Evolutionary conservation across 805 yeast genomes (phyloP).

Genomic region (Starmerella floris): DNA sequence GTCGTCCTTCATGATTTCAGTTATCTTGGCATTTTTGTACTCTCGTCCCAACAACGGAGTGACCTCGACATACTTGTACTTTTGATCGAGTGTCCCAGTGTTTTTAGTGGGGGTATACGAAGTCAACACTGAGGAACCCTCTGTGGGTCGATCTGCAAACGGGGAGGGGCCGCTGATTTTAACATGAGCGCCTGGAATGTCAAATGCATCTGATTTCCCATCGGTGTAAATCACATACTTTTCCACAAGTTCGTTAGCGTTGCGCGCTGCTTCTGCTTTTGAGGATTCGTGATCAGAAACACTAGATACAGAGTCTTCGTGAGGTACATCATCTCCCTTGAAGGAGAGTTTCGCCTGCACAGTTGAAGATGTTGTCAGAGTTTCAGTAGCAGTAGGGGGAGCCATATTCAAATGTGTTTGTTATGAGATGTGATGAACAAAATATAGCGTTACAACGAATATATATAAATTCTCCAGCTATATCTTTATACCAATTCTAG

Average conservation of each 20-base stretch:
- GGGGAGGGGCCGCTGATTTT: slow-evolving; percentile 22
- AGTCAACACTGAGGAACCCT: slow-evolving; percentile 19
- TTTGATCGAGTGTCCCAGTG: slow-evolving; percentile 22
- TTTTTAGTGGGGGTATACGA: slow-evolving; percentile 16
- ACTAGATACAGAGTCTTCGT: background rate
- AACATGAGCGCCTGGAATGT: slow-evolving; percentile 12
- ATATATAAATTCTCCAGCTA: background rate
- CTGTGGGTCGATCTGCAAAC: slow-evolving; percentile 18
- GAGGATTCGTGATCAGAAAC: background rate
- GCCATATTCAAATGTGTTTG: no score
- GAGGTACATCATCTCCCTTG: background rate
- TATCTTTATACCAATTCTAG: background rate
- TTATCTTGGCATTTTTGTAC: slow-evolving; percentile 22
- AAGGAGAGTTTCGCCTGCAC: background rate
- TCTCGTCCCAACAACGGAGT: slow-evolving; percentile 28
- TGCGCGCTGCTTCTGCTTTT: slow-evolving; percentile 4
- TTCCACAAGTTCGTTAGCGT: slow-evolving; percentile 6
- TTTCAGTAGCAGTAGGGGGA: slow-evolving; percentile 14
- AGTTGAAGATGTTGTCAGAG: slow-evolving; percentile 3
- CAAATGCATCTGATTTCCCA: slow-evolving; percentile 11
- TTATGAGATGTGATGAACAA: no score
- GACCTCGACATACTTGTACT: slow-evolving; percentile 22
- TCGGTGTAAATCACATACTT: slow-evolving; percentile 14
- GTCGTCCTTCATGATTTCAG: slow-evolving; percentile 24
- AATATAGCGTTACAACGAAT: no score